Conservation (phyloP, 768 basidiomycete species). For the Udeniomyces megalosporus region DNA sequence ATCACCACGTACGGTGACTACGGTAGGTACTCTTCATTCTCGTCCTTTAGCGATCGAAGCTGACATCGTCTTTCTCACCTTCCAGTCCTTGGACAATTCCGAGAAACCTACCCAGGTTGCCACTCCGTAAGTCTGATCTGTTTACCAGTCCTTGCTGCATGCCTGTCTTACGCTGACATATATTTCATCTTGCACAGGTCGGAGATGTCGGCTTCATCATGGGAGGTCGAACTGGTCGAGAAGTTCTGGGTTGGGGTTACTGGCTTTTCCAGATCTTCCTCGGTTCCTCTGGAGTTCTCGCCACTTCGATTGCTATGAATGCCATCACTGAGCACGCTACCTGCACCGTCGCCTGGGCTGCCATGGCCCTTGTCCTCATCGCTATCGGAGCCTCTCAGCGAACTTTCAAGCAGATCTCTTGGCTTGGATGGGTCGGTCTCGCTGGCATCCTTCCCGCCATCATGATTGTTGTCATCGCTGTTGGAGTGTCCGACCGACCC, state of each 20-base stretch:
- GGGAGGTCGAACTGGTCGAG: slow-evolving; percentile 3
- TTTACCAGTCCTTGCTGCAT: background rate
- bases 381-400: background rate
- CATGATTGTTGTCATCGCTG: slow-evolving; percentile 4
- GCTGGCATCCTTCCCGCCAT: slow-evolving; percentile 16
- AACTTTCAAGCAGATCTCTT: slow-evolving; percentile 27
- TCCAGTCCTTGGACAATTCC: slow-evolving; percentile 1
- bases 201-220: slow-evolving; percentile 15
- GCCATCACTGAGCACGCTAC: slow-evolving; percentile 20
- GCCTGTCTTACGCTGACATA: background rate
- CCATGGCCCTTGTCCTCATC: slow-evolving; percentile 1
- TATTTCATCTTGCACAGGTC: background rate
- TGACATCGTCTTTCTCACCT: background rate
- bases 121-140: background rate
- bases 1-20: background rate
- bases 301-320: slow-evolving; percentile 29
- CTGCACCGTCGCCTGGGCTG: slow-evolving; percentile 23
- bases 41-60: too few relatives aligned
- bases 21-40: too few relatives aligned
- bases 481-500: slow-evolving; percentile 20
- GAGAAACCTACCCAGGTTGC: background rate
- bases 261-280: slow-evolving; percentile 17
- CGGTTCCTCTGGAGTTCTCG: slow-evolving; percentile 25
- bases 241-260: slow-evolving; percentile 7
- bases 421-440: slow-evolving; percentile 24